Conservation (phyloP, 495 filamentous ascomycete genomes). For the Xylaria palmicola region DNA sequence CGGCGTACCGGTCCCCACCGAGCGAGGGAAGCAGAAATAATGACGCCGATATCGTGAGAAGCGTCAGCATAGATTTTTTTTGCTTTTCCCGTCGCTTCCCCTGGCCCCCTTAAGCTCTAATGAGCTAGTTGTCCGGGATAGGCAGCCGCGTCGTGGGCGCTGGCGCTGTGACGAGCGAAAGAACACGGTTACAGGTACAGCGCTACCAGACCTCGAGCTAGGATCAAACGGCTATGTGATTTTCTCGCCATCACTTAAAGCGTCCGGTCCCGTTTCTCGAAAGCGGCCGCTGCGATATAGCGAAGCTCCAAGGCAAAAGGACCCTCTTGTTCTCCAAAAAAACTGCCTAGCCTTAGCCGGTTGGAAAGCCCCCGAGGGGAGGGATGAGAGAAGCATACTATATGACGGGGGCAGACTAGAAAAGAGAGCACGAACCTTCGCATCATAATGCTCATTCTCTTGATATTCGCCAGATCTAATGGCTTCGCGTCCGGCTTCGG, state of each 20-base stretch:
- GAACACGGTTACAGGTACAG: no score
- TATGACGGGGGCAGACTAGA: not conserved
- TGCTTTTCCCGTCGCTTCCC: no score
- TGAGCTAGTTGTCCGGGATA: no score
- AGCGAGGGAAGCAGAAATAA: not conserved
- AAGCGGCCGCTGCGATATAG: conserved; percentile 21
- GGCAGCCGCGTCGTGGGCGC: no score
- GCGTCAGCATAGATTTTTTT: no score
- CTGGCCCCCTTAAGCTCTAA: no score
- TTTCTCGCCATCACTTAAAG: not conserved
- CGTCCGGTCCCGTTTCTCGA: not conserved
- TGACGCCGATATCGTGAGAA: no score
- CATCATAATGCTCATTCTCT: conserved; percentile 71
- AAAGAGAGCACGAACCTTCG: conserved; percentile 57
- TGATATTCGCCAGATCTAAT: conserved; percentile 58
- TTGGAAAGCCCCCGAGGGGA: no score
- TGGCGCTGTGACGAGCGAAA: no score
- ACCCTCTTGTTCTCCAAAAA: conserved; percentile 74
- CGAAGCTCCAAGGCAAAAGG: conserved; percentile 59
- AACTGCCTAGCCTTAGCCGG: conserved; percentile 43
- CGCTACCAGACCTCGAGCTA: no score
- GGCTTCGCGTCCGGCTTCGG: conserved; percentile 53
- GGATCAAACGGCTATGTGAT: no score
- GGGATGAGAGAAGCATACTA: not conserved
- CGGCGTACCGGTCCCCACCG: not conserved